Evolutionary conservation across 208 protist genomes (phyloP), one percentile per base, ranked within the genome.

Genomic region (Leishmania amazonensis): DNA sequence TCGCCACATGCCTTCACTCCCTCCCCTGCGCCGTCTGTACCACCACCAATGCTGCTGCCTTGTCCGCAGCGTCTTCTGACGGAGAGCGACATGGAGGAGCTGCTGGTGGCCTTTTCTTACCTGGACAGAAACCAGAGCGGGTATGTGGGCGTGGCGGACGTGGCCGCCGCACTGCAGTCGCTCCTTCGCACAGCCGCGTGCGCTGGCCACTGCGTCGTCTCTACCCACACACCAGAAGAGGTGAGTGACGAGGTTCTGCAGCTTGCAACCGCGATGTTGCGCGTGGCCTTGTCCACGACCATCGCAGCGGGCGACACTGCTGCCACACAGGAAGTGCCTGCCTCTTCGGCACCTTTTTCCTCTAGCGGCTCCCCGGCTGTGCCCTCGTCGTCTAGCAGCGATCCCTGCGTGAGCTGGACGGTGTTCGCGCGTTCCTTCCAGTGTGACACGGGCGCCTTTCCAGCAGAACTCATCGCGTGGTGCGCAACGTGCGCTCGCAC

Each of bases 361-460:
- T 74, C 45, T 74, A 11, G 8, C 17, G 2, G 24, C 19, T 15
- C n/a, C 49, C 35, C 73, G 40, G 51, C 73, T 19, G 5, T 62
- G 8, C 19, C 73, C 51, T 57, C 73, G n/a, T 7, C 40, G 35
- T 31, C 51, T 8, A 28, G 35, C 19, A 31, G 51, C 51, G 57
- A 24, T 13, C 75, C 17, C 38, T 78, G 75, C 17, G 38, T 89
- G 60, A 84, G 76, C 40, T 67, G 78, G 40, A 75, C 86, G 2
- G 57, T 60, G 75, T 89, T 89, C 40, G 51, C 84, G 24, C 75
- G 75, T 15, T 87, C 83, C 2, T 87, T 87, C 28, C 72, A 86
- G 83, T 87, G 80, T 51, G 62, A 81, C 73, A 60, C 64, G n/a
- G 86, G 78, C 49, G 86, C 83, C 49, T 84, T 89, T 35, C 86